Base-by-base conservation (phyloP, 2,329 filamentous ascomycete genomes). In the Trichoderma guizhouense region DNA sequence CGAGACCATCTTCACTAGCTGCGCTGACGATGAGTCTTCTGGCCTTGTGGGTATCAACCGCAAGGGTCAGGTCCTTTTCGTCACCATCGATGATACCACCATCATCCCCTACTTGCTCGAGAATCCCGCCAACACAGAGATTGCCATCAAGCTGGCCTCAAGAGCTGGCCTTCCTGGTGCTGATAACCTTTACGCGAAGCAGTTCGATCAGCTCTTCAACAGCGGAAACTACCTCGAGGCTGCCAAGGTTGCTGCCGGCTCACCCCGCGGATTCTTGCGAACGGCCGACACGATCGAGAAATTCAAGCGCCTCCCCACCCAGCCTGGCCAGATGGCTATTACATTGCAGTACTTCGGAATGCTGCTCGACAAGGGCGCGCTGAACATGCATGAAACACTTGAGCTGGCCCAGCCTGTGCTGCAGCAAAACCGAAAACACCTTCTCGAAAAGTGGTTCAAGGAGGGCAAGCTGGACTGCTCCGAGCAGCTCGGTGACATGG, bases 281-380 rank as follows among this genome's bases (percentile, higher is more conserved):
- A 98, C 95, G 2, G 88, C 93, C 26, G 93, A 97, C 79, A 99
- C 96, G 7, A 98, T 99, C 80, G 95, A 98, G 83, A 91, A 93
- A 77, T 97, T 99, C 85, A 98, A 98, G 89, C 90, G 89, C 71
- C 87, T 97, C 18, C 93, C 94, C 15, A 89, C 91, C 73, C 90
- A 93, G 76, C 91, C 91, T 39, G 93, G 94, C 58, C 93, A 97
- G 81, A 93, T 99, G 84, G 97, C 96, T 1, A 91, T 94, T 76
- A 97, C 98, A 72, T 87, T 99, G 68, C 96, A 98, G 81, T 99
- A 99, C 84, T 99, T 99, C 77, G 96, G 96, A 74, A 94, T 98
- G 89, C 87, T 99, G 57, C 88, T 99, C 39, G 97, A 99, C 81
- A 98, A 99, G 88, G 95, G 96, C 72, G 89, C 89, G 32, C 86